Percentiles rank a stretch among this genome's conserved stretches.
Evolutionary conservation across 2,329 filamentous ascomycete genomes (phyloP).

Genomic region (Epichloe sp.): DNA sequence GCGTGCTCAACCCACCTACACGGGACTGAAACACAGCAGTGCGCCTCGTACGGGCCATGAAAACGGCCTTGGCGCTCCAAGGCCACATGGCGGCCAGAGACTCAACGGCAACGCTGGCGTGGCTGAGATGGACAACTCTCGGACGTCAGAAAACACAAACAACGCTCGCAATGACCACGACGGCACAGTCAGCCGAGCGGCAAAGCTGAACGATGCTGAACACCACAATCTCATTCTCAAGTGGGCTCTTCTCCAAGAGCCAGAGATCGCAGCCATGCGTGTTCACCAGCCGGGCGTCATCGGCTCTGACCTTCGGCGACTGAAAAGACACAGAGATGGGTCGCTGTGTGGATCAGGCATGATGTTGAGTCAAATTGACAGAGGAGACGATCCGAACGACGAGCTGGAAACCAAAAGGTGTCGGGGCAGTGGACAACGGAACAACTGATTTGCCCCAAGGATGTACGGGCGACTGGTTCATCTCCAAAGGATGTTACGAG

Average conservation of each 20-base stretch:
- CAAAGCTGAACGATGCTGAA: not conserved
- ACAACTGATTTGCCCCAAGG: too few species aligned
- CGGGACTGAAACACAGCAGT: not conserved
- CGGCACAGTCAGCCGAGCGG: not conserved
- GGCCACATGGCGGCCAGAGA: too few species aligned
- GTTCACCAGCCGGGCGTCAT: not conserved
- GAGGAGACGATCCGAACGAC: not conserved
- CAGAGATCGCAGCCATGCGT: constrained; percentile 1
- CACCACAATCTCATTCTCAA: constrained; percentile 1
- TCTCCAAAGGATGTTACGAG: too few species aligned
- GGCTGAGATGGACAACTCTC: not conserved
- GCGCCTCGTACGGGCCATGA: not conserved
- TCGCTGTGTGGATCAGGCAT: not conserved
- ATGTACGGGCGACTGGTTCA: too few species aligned
- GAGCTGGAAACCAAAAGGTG: not conserved
- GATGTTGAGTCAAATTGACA: not conserved
- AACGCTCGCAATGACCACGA: too few species aligned
- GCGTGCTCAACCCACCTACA: too few species aligned
- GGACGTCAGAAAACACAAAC: not conserved
- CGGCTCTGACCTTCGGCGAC: not conserved
- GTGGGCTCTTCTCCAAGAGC: constrained; percentile 3
- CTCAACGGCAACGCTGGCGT: not conserved
- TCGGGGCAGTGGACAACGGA: not conserved
- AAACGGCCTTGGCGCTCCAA: not conserved
- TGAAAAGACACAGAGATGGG: constrained; percentile 1